Conservation (phyloP, 2,329 filamentous ascomycete genomes). For the Neonectria punicea region DNA sequence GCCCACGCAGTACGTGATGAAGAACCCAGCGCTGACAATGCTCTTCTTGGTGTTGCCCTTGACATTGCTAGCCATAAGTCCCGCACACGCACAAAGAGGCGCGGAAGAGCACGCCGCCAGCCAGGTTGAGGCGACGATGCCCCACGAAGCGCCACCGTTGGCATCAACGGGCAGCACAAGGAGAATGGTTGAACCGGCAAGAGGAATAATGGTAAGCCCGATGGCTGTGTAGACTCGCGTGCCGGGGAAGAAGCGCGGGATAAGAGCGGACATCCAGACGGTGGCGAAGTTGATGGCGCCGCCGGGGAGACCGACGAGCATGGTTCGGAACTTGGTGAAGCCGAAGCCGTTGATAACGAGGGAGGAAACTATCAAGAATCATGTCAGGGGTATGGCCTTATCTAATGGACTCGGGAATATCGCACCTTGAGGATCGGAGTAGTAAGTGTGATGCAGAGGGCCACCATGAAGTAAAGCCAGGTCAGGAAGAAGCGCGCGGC, state of each 20-base stretch:
- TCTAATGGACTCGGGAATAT: not conserved
- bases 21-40: conserved; percentile 39
- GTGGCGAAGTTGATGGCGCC: conserved; percentile 32
- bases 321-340: conserved; percentile 24
- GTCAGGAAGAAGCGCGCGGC: conserved; percentile 41
- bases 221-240: conserved; percentile 33
- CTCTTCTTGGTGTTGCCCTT: conserved; percentile 46
- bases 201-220: conserved; percentile 11
- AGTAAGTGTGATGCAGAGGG: conserved; percentile 33
- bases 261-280: conserved; percentile 34
- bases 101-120: conserved; percentile 34
- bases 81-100: conserved; percentile 31
- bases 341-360: conserved; percentile 25
- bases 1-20: conserved; percentile 41
- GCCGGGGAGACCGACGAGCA: conserved; percentile 26
- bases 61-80: conserved; percentile 43
- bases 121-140: conserved; percentile 41
- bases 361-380: conserved; percentile 17
- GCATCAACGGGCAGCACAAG: conserved; percentile 27
- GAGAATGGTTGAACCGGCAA: conserved; percentile 27
- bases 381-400: too few species aligned
- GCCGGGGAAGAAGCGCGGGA: conserved; percentile 30
- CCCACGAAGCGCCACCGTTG: conserved; percentile 29
- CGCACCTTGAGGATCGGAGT: conserved; percentile 38
- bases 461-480: conserved; percentile 35